Evolutionary conservation across 2,329 filamentous ascomycete genomes (phyloP).

Genomic region (Aspergillus sp.): DNA sequence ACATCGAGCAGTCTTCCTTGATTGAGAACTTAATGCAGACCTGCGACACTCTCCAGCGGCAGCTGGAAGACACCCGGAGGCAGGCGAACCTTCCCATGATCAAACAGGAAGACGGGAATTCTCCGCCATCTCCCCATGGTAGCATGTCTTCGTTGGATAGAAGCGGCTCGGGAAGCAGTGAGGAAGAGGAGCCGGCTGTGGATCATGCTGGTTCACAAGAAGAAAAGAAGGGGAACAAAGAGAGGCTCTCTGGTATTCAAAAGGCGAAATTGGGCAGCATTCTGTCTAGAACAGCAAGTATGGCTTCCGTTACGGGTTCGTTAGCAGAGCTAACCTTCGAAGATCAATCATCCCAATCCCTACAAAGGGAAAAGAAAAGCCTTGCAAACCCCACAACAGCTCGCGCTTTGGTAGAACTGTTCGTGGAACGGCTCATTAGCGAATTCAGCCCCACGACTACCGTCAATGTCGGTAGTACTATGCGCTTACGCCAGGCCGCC

Average conservation of each 20-base stretch:
- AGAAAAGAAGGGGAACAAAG: too few species aligned
- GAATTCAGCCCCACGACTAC: conserved; percentile 14
- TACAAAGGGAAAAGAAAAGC: conserved; percentile 6
- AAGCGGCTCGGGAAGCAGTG: too few species aligned
- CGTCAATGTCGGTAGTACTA: conserved; percentile 10
- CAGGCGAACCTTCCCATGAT: conserved; percentile 10
- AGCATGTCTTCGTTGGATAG: not conserved
- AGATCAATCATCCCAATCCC: conserved; percentile 1
- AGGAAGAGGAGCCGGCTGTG: too few species aligned
- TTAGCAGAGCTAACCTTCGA: not conserved
- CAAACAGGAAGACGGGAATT: conserved; percentile 7
- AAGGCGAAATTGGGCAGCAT: too few species aligned
- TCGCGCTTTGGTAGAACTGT: conserved; percentile 15
- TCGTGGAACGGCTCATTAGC: conserved; percentile 16
- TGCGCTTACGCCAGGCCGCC: conserved; percentile 17
- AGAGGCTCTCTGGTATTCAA: too few species aligned
- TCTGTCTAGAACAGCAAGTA: too few species aligned
- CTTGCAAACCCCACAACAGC: conserved; percentile 11
- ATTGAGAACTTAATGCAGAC: conserved; percentile 19
- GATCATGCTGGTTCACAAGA: too few species aligned
- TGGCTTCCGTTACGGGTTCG: too few species aligned
- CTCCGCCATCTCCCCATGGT: not conserved
- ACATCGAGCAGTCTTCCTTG: conserved; percentile 20
- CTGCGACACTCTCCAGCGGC: conserved; percentile 13
- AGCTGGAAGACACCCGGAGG: conserved; percentile 12